Conservation (phyloP, 805 yeast genomes). For the Cyberlindnera euphorbiae region DNA sequence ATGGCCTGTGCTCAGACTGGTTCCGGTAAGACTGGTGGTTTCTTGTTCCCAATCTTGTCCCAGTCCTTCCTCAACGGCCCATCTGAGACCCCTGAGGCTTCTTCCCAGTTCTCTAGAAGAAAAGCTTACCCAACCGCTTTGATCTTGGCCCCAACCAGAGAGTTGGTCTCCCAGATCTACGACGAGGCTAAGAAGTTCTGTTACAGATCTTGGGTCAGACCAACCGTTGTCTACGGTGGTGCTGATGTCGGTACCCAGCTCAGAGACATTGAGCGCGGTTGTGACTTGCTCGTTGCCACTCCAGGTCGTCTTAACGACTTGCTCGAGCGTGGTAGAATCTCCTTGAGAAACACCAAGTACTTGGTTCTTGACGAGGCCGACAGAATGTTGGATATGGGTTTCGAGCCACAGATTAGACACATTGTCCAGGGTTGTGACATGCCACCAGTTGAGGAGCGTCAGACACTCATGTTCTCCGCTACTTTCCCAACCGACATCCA, state of each 20-base stretch:
- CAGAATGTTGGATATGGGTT: slow-evolving; percentile 99
- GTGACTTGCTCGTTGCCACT: slow-evolving; percentile 95
- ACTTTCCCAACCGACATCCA: slow-evolving; percentile 99
- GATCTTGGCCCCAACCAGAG: slow-evolving; percentile 98
- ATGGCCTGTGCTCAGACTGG: slow-evolving; percentile 99
- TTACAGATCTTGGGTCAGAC: slow-evolving; percentile 97
- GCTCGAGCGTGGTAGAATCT: slow-evolving; percentile 90
- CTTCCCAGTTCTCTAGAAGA: slow-evolving; percentile 52
- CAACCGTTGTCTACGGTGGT: slow-evolving; percentile 98
- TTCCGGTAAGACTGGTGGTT: slow-evolving; percentile 99
- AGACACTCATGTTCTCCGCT: slow-evolving; percentile 97
- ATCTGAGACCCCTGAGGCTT: slow-evolving; percentile 44
- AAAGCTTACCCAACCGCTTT: slow-evolving; percentile 93
- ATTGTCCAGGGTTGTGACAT: slow-evolving; percentile 97
- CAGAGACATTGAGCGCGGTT: slow-evolving; percentile 85
- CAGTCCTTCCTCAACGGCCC: slow-evolving; percentile 91
- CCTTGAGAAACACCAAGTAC: slow-evolving; percentile 84
- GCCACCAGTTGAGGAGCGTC: slow-evolving; percentile 90
- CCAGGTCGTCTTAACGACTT: slow-evolving; percentile 98
- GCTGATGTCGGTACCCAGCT: slow-evolving; percentile 87
- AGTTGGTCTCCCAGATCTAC: slow-evolving; percentile 92
- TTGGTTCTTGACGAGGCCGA: slow-evolving; percentile 98
- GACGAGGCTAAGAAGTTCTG: slow-evolving; percentile 95
- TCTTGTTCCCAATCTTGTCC: slow-evolving; percentile 94
- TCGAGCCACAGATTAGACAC: slow-evolving; percentile 98